These are phyloP conservation scores for Rugosomyces carneus DNA, from an alignment of 1,284 basidiomycete species.

Conservation along the genomic window DNA sequence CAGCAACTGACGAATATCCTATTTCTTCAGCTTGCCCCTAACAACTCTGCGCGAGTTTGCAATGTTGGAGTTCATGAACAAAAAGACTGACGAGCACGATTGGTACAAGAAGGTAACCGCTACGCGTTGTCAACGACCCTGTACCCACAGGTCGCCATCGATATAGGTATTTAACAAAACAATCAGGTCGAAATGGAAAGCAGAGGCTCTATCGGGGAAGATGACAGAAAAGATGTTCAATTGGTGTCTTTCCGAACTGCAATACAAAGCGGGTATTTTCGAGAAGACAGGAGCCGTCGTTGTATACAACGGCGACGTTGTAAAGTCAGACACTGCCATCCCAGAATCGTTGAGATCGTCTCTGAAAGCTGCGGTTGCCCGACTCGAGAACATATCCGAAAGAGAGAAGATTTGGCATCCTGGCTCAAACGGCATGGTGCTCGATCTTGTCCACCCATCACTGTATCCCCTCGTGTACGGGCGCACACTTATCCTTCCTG, in stretches of 20 bases:
- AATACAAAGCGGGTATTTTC: slow-evolving; percentile 15
- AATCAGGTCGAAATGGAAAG: slow-evolving; percentile 17
- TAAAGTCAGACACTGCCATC: slow-evolving; percentile 24
- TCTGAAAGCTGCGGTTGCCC: slow-evolving; percentile 16
- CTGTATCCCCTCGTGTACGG: slow-evolving; percentile 35
- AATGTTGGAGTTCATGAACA: slow-evolving; percentile 25
- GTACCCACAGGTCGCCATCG: too few relatives aligned
- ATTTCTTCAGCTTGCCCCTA: slow-evolving; percentile 12
- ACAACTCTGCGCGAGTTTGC: slow-evolving; percentile 22
- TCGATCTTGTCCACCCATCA: slow-evolving; percentile 39
- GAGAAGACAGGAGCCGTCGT: slow-evolving; percentile 10
- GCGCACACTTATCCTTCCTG: slow-evolving; percentile 13
- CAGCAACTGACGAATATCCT: neutral
- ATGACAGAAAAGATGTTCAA: slow-evolving; percentile 16
- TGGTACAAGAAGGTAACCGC: slow-evolving; percentile 19
- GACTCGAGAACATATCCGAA: slow-evolving; percentile 31
- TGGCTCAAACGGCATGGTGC: slow-evolving; percentile 32
- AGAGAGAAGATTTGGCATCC: slow-evolving; percentile 39
- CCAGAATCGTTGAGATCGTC: slow-evolving; percentile 12
- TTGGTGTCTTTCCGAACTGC: slow-evolving; percentile 18
- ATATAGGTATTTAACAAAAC: slow-evolving; percentile 14
- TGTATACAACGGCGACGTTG: slow-evolving; percentile 21
- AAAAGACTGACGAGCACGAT: slow-evolving; percentile 21
- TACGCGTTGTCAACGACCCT: neutral
- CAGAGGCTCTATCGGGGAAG: slow-evolving; percentile 11